phyloP scores from a whole-genome alignment of 164 flowering plant genomes.

The Piper longum region DNA sequence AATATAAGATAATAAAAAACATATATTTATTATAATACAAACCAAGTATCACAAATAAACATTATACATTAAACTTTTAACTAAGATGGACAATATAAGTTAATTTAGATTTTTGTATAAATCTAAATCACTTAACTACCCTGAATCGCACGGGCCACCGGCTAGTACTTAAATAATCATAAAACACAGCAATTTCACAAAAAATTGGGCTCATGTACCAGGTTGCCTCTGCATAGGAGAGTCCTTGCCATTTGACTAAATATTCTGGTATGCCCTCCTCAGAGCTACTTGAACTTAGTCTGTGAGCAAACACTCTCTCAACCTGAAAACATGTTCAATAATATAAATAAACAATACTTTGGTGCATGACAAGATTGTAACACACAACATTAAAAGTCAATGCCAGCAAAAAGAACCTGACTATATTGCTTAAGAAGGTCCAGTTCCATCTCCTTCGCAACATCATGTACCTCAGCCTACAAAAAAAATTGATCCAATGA shows the following conservation, averaged over 20 bases:
- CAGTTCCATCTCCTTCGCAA: conserved; percentile 97
- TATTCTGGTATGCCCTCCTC: conserved; percentile 74
- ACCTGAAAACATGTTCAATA: conserved; percentile 31
- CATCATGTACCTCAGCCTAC: conserved; percentile 96
- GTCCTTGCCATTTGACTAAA: conserved; percentile 96
- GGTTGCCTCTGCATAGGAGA: conserved; percentile 98
- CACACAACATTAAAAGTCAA: too few species aligned
- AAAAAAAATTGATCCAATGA: background rate
- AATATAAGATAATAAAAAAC: too few species aligned
- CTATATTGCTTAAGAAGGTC: conserved; percentile 89
- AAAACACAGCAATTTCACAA: too few species aligned
- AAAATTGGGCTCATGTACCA: conserved; percentile 35
- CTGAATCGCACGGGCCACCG: background rate
- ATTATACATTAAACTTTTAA: too few species aligned
- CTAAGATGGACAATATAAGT: too few species aligned
- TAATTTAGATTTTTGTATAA: too few species aligned
- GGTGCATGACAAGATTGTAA: background rate
- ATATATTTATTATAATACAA: too few species aligned
- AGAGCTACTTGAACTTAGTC: conserved; percentile 45
- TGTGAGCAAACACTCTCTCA: conserved; percentile 81
- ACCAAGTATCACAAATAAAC: too few species aligned
- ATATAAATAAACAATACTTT: background rate
- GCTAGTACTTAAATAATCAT: too few species aligned
- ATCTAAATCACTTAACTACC: background rate
- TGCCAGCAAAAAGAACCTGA: conserved; percentile 42